These are phyloP conservation scores for Mucor lusitanicus DNA, from an alignment of 371 early-diverging fungal genomes.

Conservation along the genomic window DNA sequence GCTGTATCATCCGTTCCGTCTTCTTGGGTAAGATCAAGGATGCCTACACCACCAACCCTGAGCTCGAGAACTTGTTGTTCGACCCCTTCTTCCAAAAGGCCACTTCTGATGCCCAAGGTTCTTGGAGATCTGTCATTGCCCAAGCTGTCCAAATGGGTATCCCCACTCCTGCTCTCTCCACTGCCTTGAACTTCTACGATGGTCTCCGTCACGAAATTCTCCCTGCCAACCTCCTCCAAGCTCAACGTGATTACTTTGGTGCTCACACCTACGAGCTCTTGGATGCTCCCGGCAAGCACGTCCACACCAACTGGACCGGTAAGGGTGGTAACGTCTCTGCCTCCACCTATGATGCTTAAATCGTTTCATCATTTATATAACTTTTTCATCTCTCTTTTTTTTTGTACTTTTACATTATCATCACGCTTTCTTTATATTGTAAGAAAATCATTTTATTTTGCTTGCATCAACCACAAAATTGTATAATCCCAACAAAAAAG, in stretches of 20 bases:
- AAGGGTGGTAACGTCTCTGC: constrained; percentile 79
- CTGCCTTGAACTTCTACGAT: constrained; percentile 96
- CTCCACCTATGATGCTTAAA: constrained; percentile 48
- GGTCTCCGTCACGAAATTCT: constrained; percentile 89
- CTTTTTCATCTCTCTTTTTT: not conserved
- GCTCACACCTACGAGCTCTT: constrained; percentile 95
- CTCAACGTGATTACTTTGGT: constrained; percentile 98
- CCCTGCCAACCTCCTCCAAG: constrained; percentile 97
- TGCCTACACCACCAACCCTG: constrained; percentile 87
- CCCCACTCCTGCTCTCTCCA: constrained; percentile 89
- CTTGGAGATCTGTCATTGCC: constrained; percentile 91
- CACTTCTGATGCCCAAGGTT: constrained; percentile 78
- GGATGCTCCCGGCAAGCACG: constrained; percentile 73
- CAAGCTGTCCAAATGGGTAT: constrained; percentile 85
- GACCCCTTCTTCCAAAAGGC: constrained; percentile 95
- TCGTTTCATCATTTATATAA: not conserved
- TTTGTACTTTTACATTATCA: constrained; percentile 12
- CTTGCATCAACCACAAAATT: not conserved
- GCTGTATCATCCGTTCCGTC: constrained; percentile 97
- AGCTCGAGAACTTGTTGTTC: constrained; percentile 86
- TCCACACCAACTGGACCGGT: constrained; percentile 98
- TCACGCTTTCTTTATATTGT: not conserved
- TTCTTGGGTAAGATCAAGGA: constrained; percentile 96
- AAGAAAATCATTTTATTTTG: not conserved
- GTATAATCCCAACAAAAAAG: not conserved